Conservation (phyloP, 495 filamentous ascomycete species). For the Barbatosphaeria neglecta region DNA sequence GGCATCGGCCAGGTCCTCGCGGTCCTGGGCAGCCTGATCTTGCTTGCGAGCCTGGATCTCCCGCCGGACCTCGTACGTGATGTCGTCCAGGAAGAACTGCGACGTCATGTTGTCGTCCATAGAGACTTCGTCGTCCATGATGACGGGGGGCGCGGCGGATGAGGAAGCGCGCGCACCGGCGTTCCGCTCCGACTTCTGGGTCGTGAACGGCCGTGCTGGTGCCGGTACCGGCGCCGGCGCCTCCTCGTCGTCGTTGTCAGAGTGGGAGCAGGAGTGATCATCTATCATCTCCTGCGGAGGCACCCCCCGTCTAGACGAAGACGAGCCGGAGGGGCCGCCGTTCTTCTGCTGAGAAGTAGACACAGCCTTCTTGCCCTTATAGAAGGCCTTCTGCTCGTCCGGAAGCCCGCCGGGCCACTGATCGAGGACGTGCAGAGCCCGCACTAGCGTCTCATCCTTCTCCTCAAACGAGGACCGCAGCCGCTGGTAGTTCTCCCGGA, state of each 20-base stretch:
- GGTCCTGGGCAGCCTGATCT: background rate
- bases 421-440: background rate
- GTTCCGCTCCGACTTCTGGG: background rate
- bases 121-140: constrained; percentile 26
- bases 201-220: constrained; percentile 5
- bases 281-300: background rate
- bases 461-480: constrained; percentile 16
- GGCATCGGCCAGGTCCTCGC: background rate
- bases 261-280: background rate
- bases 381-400: background rate
- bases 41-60: constrained; percentile 19
- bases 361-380: background rate
- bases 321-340: background rate
- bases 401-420: background rate
- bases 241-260: background rate
- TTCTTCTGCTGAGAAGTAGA: background rate
- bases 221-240: too few species aligned
- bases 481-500: constrained; percentile 14
- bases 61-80: constrained; percentile 13
- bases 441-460: constrained; percentile 2
- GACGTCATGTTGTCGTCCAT: constrained; percentile 61
- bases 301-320: too few species aligned
- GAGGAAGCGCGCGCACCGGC: background rate
- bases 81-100: constrained; percentile 50
- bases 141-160: constrained; percentile 2